These are phyloP conservation scores for Eucalyptus victrix DNA, from an alignment of 345 rosid species.

Conservation along the genomic window DNA sequence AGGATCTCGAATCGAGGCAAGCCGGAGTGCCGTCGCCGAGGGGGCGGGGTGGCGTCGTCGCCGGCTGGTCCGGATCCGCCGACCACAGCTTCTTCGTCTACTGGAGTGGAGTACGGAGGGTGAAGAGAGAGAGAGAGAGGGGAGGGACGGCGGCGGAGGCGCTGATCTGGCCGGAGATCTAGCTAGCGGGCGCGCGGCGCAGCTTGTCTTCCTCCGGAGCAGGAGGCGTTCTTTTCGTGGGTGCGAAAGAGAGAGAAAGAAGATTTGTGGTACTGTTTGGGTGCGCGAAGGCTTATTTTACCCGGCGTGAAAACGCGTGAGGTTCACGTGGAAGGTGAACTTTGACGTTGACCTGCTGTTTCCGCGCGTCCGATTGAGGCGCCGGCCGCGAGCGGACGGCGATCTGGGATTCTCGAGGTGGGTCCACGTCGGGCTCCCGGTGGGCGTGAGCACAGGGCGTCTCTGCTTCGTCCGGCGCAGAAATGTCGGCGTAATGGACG, in stretches of 20 bases:
- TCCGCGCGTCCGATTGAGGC: neutral
- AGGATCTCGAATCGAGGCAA: neutral
- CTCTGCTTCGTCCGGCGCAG: neutral
- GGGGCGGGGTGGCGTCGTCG: neutral
- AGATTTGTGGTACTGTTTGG: neutral
- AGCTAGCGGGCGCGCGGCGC: neutral
- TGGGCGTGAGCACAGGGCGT: neutral
- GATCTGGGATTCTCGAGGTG: neutral
- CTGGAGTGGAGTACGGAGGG: neutral
- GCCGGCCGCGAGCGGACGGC: neutral
- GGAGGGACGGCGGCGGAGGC: neutral
- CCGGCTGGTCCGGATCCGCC: neutral
- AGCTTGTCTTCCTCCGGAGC: neutral
- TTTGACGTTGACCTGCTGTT: neutral
- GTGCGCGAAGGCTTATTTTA: neutral
- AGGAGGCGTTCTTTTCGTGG: neutral
- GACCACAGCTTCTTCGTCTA: neutral
- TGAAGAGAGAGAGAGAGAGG: neutral
- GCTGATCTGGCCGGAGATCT: neutral
- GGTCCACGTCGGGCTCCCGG: neutral
- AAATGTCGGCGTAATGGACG: neutral
- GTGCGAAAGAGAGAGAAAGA: neutral
- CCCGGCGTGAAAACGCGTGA: neutral
- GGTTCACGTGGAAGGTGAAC: neutral
- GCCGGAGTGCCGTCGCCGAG: neutral